Base-by-base conservation (phyloP, 78 protist species). In the Protostelium mycophagum region DNA sequence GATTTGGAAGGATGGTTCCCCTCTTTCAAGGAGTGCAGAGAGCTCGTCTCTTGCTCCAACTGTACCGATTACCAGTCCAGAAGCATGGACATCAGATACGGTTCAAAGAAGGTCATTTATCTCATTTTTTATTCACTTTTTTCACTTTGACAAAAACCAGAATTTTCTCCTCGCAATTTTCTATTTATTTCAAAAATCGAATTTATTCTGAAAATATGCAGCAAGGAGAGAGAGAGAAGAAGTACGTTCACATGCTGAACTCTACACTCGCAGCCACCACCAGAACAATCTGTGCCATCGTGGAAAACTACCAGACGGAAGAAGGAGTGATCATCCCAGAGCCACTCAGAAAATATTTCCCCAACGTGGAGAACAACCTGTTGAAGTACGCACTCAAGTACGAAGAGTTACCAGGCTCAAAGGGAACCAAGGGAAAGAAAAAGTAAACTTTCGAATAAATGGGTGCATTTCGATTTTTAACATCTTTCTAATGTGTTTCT, bases 1-100 rank as follows among this genome's bases (percentile, higher is more conserved):
- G 99, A 99, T 89, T 92, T 99, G 16, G 99, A 99, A 94, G 99
- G 98, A 34, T 98, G 99, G 98, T 99, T 99, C 98, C 99, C 99
- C 28, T 98, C 97, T 86, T 92, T 94, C 89, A 95, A 92, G 28
- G 91, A 94, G 28, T 98, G 83, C 97, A 96, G 99, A 37, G 99
- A 99, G 93, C 96, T 99, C 34, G 99, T 99, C 83, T 99, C 99
- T 34, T 98, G 99, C 97, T 99, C 99, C 87, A 99, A 99, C 97
- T 99, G 99, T 96, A 97, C 99, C 31, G 99, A 99, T 95, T 99
- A 98, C 97, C 99, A 97, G 94, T 89, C 98, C n/a, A 96, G 99
- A 85, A 89, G 92, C 51, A 91, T 98, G 29, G 92, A 94, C 87
- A 90, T 93, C 86, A 96, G 99, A 38, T 97, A 90, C 84, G 98